These are phyloP conservation scores for Fraxinus ornus DNA, from an alignment of 305 asterid genomes.

Conservation along the genomic window DNA sequence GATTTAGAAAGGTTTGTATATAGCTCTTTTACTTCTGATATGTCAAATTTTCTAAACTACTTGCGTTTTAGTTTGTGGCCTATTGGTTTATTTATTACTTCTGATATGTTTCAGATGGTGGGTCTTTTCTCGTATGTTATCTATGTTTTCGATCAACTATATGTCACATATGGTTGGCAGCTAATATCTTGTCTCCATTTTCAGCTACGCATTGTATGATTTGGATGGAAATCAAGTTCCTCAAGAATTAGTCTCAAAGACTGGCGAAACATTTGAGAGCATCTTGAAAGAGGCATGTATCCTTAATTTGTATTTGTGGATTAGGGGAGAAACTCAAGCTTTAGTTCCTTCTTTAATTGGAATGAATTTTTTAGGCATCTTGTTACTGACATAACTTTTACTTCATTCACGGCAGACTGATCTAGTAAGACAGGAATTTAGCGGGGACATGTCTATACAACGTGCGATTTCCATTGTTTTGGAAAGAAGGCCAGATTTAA, in stretches of 20 bases:
- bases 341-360: conserved; percentile 1
- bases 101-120: background rate
- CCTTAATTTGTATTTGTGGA: background rate
- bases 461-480: conserved; percentile 71
- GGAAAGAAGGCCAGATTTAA: conserved; percentile 76
- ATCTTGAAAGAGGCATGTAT: conserved; percentile 68
- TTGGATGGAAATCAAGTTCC: conserved; percentile 83
- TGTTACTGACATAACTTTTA: conserved; percentile 14
- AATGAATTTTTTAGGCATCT: background rate
- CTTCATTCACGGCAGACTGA: conserved; percentile 52
- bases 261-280: conserved; percentile 72
- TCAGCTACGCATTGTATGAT: conserved; percentile 82
- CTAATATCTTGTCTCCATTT: conserved; percentile 12
- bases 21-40: conserved; percentile 16
- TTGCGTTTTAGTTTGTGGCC: background rate
- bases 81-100: background rate
- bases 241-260: conserved; percentile 71
- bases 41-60: background rate
- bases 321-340: background rate
- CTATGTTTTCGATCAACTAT: background rate
- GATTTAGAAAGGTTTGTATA: conserved; percentile 70
- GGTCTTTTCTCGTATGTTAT: background rate
- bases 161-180: background rate
- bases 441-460: conserved; percentile 71
- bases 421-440: conserved; percentile 57